Base-by-base conservation (phyloP, 257 asterid genomes). In the Phtheirospermum japonicum region DNA sequence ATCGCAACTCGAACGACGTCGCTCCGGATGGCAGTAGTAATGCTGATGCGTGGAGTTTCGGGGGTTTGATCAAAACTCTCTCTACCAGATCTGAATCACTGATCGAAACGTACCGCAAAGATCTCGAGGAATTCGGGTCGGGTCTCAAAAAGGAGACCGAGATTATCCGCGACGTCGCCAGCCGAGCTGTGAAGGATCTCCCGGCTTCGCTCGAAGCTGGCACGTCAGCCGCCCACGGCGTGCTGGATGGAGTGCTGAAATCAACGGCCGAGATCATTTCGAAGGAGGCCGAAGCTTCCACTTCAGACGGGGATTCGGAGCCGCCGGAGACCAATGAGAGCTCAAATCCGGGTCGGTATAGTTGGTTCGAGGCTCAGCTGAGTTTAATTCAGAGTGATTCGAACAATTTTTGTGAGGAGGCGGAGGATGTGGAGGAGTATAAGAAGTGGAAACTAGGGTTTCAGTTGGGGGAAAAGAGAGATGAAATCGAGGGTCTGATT, bases 161-260 rank as follows among this genome's bases (percentile, higher is more conserved):
- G 12, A 57, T 82, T 8, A 57, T 90, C 76, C 87, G 95, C 9
- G 97, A 90, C 55, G 80, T 72, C 0, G 95, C 97, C 3, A 77
- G 75, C 77, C 90, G 89, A 13, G 96, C 96, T 32, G 96, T 85
- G 72, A 85, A 83, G 79, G 96, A 87, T 40, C 86, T 90, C 39
- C 98, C 98, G 12, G 82, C 95, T 14, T 83, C 96, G 57, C 65
- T 90, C 67, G 97, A 89, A 74, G 90, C 83, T 4, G 76, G 88
- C 4, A 77, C 85, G 13, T 76, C 88, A 8, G 84, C 79, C 9
- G 88, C 94, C 7, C 89, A 85, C 0, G 91, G 82, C 55, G 85
- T 83, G 31, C 61, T 85, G 71, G 85, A 85, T 0, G 91, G 82
- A 51, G 85, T 83, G 31, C 61, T 85, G 71, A 87, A 85, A 66